Conservation (phyloP, 169 alveolate genomes). For the Hepatocystis sp. region DNA sequence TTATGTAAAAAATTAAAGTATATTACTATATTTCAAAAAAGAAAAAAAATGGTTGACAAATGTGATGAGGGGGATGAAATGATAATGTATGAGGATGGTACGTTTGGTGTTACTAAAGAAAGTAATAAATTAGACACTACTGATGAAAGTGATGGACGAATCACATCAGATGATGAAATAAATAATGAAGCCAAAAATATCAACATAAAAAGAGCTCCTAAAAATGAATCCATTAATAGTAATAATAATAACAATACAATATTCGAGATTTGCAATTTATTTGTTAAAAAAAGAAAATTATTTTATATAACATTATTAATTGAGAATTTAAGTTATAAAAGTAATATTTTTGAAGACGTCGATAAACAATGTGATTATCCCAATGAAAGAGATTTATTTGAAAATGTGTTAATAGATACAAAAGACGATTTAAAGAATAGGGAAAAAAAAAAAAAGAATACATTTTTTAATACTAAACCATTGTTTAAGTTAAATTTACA, state of each 20-base stretch:
- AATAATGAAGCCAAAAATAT: neutral
- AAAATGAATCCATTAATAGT: neutral
- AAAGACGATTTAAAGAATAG: slow-evolving; percentile 39
- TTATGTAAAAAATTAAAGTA: slow-evolving; percentile 46
- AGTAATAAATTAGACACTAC: no score
- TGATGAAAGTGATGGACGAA: no score
- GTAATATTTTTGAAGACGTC: slow-evolving; percentile 60
- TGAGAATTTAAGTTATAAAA: slow-evolving; percentile 64
- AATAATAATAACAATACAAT: neutral
- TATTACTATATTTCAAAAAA: neutral
- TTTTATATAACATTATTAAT: slow-evolving; percentile 52
- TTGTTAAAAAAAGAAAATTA: slow-evolving; percentile 20
- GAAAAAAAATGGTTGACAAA: neutral
- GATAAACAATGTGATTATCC: slow-evolving; percentile 75
- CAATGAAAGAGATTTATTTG: slow-evolving; percentile 67
- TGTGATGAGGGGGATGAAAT: neutral
- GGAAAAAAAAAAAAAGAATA: slow-evolving; percentile 25
- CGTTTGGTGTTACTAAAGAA: neutral
- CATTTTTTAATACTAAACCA: slow-evolving; percentile 76
- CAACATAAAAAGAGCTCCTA: neutral
- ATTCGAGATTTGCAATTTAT: slow-evolving; percentile 9
- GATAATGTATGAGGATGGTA: neutral
- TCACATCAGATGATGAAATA: neutral
- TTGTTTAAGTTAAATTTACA: slow-evolving; percentile 92
- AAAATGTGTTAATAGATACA: slow-evolving; percentile 50